phyloP scores from a whole-genome alignment of 1,284 basidiomycete genomes.

The Rhodotorula sp. region DNA sequence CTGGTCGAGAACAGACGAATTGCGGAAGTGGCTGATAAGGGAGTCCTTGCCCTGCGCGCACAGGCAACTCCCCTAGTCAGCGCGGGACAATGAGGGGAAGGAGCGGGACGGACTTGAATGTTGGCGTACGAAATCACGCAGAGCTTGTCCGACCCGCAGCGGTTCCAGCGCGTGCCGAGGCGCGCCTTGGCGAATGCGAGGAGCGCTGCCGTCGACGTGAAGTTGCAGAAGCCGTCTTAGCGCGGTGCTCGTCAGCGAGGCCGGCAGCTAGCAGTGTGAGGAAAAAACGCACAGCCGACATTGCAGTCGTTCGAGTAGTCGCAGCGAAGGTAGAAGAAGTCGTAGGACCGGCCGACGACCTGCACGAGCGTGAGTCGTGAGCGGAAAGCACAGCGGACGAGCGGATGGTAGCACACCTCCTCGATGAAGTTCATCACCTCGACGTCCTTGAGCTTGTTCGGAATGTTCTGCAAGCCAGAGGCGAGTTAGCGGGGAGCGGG shows the following conservation, averaged over 20 bases:
- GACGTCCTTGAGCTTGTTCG: slow-evolving; percentile 79
- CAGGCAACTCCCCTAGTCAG: not conserved
- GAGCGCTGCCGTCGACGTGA: slow-evolving; percentile 67
- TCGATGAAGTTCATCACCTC: slow-evolving; percentile 70
- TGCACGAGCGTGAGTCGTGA: not conserved
- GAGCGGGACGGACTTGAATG: slow-evolving; percentile 25
- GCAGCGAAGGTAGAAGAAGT: slow-evolving; percentile 82
- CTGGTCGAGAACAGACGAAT: slow-evolving; percentile 42
- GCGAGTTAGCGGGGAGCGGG: not conserved
- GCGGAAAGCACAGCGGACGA: slow-evolving; percentile 64
- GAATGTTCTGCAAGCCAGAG: slow-evolving; percentile 67
- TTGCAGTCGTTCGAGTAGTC: slow-evolving; percentile 73
- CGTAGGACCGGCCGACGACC: slow-evolving; percentile 55
- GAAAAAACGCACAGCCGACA: slow-evolving; percentile 61
- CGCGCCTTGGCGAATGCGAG: slow-evolving; percentile 69
- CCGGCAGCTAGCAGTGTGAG: too few relatives aligned
- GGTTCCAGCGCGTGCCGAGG: slow-evolving; percentile 70
- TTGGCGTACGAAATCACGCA: slow-evolving; percentile 39
- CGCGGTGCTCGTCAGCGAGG: not conserved
- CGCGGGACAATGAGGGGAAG: not conserved
- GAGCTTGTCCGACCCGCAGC: slow-evolving; percentile 83
- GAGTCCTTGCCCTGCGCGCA: slow-evolving; percentile 70
- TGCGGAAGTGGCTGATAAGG: slow-evolving; percentile 59
- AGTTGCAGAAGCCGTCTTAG: slow-evolving; percentile 60
- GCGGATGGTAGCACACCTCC: slow-evolving; percentile 55